Base-by-base conservation (phyloP, 1,284 basidiomycete genomes). In the Irpex sp. region DNA sequence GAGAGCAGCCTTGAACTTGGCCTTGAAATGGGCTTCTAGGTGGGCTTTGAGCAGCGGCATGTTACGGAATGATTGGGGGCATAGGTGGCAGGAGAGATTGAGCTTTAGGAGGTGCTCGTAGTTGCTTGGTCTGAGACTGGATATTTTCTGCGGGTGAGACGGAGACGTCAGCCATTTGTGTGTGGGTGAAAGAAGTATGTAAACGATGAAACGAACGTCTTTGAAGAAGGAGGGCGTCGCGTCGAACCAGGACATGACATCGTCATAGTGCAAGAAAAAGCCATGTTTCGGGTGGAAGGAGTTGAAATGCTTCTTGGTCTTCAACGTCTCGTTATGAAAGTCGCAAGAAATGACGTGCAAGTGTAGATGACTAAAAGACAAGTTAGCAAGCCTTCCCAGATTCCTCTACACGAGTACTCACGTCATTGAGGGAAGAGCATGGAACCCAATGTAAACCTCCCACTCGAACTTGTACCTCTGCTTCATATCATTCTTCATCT, bases 291-390 rank as follows among this genome's bases (percentile, higher is more conserved):
- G 97, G 68, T 93, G 88, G 77, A 98, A 99, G 1, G 94, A 94
- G 73, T 97, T 95, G 78, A 95, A 95, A 70, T 98, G 95, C 70
- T 93, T 95, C 81, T 97, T 98, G 65, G 84, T 85, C 76, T 97
- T 98, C 77, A 98, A 77, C 43, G 79, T 77, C 1, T 84, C 80
- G 0, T 91, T 90, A 58, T 86, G 82, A 17, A 97, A 77, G 72
- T 99, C 96, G 19, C 83, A 81, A 0, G 95, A 97, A 33, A 98
- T 79, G 63, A 98, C 86, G 72, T 98, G 95, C 5, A 95, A 76
- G 71, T 97, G 95, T 1, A 95, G 65, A 72, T 96, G 94, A 65
- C 94, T 95, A 9, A 35, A 15, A 31, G 5, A 47, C 17, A 37
- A 43, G 13, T 56, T 9, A 46, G 51, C 39, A 19, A 35, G 7